Base-by-base conservation (phyloP, 352 stramenopile genomes). In the Plasmopara halstedii region DNA sequence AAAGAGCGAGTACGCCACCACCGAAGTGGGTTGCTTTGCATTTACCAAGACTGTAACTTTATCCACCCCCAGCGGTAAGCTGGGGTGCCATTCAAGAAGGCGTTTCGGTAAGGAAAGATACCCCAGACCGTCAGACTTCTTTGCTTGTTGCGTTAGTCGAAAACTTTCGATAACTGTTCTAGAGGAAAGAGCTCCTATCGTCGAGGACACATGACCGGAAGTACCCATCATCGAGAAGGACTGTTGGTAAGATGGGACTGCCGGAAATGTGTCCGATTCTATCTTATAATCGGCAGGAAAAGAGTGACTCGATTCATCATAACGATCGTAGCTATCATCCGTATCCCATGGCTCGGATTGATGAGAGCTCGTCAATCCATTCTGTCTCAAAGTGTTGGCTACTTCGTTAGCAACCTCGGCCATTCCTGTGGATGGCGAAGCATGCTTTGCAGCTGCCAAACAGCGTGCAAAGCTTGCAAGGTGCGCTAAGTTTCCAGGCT, bases 1-100 rank as follows among this genome's bases (percentile, higher is more conserved):
- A 44, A 80, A 90, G 9, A 94, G 54, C 19, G 81, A 91, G 33
- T 89, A 94, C 6, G 83, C 83, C 9, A 92, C 80, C 8, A 91
- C 73, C 4, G 83, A 94, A 21, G 83, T 94, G 4, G 81, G 83
- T 48, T 94, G 76, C 2, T 70, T 71, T 4, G 70, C 60, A 49
- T 90, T 92, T 15, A 94, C 83, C 6, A 92, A 52, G 11, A 94
- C 75, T 8, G 73, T 71, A 3, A 64, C 78, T 44, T 89, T 79
- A 38, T 86, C 78, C 8, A 78, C 70, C 7, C 83, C 80, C 23
- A 67, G 54, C 7, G 76, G 74, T 15, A 94, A 55, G 48, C 75
- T 89, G 6, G 83, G 83, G 29, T 94, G 80, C 72, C 81, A 92
- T 31, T 71, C 64, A 2, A 94, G 63, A 38, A 94, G 50, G n/a